Percentiles rank a stretch among this genome's conserved stretches.
phyloP scores from a whole-genome alignment of 768 basidiomycete genomes.

The Leccinum obscurum region DNA sequence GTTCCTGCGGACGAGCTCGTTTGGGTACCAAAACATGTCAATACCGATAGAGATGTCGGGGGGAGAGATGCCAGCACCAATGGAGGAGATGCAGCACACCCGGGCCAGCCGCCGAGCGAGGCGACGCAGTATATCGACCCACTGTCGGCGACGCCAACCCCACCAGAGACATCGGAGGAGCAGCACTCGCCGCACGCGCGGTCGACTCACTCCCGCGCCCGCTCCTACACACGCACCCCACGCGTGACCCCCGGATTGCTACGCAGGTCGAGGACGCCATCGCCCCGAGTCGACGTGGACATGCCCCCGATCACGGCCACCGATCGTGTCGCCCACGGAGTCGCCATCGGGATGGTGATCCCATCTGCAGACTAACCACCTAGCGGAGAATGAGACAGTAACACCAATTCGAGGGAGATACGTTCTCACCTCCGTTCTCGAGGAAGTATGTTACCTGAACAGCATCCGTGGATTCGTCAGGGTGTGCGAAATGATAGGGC shows the following conservation, averaged over 20 bases:
- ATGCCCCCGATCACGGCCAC: conserved; percentile 7
- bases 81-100: neutral
- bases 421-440: conserved; percentile 47
- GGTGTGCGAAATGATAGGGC: conserved; percentile 60
- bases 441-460: conserved; percentile 61
- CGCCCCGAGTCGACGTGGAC: neutral
- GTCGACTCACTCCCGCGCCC: neutral
- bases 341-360: conserved; percentile 51
- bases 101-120: conserved; percentile 3
- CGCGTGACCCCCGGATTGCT: neutral
- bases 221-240: neutral
- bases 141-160: neutral
- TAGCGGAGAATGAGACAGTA: conserved; percentile 13
- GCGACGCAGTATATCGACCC: conserved; percentile 17
- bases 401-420: neutral
- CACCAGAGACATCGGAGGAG: conserved; percentile 21
- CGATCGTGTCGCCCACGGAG: conserved; percentile 17
- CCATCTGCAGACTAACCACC: conserved; percentile 58
- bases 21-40: conserved; percentile 5
- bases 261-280: conserved; percentile 1
- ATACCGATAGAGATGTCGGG: neutral
- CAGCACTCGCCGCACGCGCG: conserved; percentile 20
- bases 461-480: conserved; percentile 52
- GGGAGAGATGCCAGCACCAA: neutral
- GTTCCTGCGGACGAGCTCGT: conserved; percentile 6